Evolutionary conservation across 768 basidiomycete genomes (phyloP), one percentile per base, ranked within the genome.

Genomic region (Coprinopsis strossmayeri): DNA sequence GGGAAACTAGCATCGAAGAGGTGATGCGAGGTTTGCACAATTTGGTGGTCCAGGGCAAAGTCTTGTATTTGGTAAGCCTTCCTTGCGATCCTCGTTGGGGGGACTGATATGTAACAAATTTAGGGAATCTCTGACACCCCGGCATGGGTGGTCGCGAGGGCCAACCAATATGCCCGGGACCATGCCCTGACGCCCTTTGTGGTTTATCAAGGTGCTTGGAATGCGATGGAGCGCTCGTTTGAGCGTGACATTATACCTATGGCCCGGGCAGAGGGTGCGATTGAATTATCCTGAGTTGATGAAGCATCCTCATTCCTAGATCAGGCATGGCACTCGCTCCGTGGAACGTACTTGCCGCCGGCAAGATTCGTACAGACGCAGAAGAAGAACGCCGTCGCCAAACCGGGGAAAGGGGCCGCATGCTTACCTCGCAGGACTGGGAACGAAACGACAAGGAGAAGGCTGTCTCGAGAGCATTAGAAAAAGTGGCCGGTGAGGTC

Each of bases 1-100:
- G 65, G 52, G 59, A 67, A 11, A 77, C 74, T 10, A 63, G 66
- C 5, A 67, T 82, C 41, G 72, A 75, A 54, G 80, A 84, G 60
- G 61, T 81, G 27, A 79, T 82, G 77, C 67, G 72, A 43, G 61
- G 65, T 5, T 61, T 84, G 9, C 74, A 82, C 53, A 65, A 66
- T 20, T 67, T 82, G 34, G 75, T 82, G 42, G 57, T 61, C 10
- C 56, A 64, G 24, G 73, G 81, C 18, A 81, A 82, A 54, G 77
- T 81, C 13, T 57, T 76, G 7, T 76, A 76, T 54, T 60, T 68
- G 3, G 68, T 64, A 49, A 40, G 41, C n/a, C n/a, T 24, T 41
- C 17, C 15, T 15, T 9, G 18, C 3, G n/a, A 10, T 30, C 4
- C 11, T 5, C 17, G 15, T 23, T 18, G 1, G 2, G 7, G 7